Evolutionary conservation across 208 protist species (phyloP), one percentile per base, ranked within the genome.

Genomic region (Leishmania aethiopica): DNA sequence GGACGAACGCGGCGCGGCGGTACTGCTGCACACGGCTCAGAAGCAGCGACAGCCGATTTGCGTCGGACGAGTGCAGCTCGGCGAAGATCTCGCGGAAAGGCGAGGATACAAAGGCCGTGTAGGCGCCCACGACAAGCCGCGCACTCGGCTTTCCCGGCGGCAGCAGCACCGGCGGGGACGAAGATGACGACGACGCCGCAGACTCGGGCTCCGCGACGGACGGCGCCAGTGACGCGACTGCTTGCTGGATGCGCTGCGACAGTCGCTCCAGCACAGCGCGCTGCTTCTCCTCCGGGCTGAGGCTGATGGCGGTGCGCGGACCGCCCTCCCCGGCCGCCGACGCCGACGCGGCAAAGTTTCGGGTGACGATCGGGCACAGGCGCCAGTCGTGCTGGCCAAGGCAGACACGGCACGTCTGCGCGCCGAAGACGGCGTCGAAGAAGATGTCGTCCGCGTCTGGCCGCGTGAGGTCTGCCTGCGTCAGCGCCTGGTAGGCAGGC

Each of bases 311-410:
- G 35, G 84, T 64, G 25, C 81, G 80, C 51, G 53, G 77, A 17
- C 28, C 0, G 8, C 37, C 53, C 22, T 73, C 75, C 66, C 72
- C 40, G 22, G 80, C 25, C 70, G 60, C 42, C 42, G 25, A n/a
- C 13, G 71, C 59, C 1, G 81, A 76, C 10, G 55, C 42, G 42
- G 84, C 88, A 66, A 97, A 97, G 86, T 97, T 85, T 28, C 94
- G 90, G 22, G 94, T 97, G 73, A 97, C 82, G 55, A 97, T 94
- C 32, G 94, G 94, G 78, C 94, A 97, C 15, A 57, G 67, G 47
- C 88, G 80, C 92, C 89, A 95, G 81, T 88, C 88, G 60, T 97
- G 94, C 53, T 42, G 35, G 51, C 94, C 93, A 80, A 97, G 95
- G 81, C 94, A 97, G 37, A 93, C 89, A 28, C 87, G 92, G 72